Evolutionary conservation across 495 filamentous ascomycete genomes (phyloP).

Genomic region (Penicillium roqueforti): DNA sequence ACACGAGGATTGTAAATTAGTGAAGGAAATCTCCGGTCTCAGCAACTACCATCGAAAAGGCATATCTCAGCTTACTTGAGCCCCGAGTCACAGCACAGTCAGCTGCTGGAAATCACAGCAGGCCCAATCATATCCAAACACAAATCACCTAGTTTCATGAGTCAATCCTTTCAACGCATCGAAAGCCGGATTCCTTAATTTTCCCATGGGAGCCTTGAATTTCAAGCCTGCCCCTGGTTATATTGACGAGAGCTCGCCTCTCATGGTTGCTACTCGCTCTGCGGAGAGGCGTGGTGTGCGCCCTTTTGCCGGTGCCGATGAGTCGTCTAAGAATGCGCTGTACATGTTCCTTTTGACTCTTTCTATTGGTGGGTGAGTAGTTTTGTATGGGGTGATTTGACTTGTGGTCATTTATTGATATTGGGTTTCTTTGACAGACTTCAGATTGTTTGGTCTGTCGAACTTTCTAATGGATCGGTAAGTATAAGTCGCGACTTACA

Average conservation of each 20-base stretch:
- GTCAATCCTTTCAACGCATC: background rate
- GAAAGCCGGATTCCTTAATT: background rate
- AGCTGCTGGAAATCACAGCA: background rate
- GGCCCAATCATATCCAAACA: background rate
- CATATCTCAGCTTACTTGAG: background rate
- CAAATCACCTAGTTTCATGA: background rate
- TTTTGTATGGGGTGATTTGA: background rate
- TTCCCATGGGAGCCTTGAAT: background rate
- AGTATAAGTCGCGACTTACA: constrained; percentile 14
- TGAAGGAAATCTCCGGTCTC: background rate
- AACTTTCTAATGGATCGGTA: constrained; percentile 79
- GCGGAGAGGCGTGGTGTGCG: constrained; percentile 7
- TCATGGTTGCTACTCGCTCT: constrained; percentile 20
- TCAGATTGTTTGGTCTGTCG: constrained; percentile 93
- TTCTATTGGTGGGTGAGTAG: constrained; percentile 66
- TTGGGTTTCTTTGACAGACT: constrained; percentile 42
- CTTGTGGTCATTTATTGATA: background rate
- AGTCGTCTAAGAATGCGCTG: constrained; percentile 67
- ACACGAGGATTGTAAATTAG: background rate
- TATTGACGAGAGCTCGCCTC: constrained; percentile 39
- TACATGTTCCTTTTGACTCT: constrained; percentile 82
- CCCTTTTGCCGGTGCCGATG: constrained; percentile 6
- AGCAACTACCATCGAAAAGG: background rate
- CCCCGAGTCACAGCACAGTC: background rate
- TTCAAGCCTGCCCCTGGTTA: background rate